These are phyloP conservation scores for Cryptosporidium andersoni DNA, from an alignment of 169 alveolate species.

Conservation along the genomic window DNA sequence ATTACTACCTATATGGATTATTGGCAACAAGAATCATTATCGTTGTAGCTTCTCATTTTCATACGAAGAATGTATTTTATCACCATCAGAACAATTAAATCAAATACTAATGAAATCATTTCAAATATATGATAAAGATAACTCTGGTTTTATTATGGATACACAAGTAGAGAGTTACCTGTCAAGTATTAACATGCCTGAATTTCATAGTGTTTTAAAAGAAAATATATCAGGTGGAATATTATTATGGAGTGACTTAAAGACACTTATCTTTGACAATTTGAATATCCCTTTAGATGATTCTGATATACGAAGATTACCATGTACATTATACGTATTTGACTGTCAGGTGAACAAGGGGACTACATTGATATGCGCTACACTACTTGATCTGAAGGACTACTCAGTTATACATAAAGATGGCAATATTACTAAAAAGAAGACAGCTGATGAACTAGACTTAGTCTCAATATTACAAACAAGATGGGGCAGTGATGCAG, in stretches of 20 bases:
- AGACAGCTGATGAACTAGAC: constrained; percentile 31
- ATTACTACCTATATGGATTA: constrained; percentile 81
- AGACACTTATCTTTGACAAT: constrained; percentile 1
- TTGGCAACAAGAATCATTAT: constrained; percentile 81
- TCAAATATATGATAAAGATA: constrained; percentile 58
- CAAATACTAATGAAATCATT: constrained; percentile 41
- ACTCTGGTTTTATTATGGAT: constrained; percentile 48
- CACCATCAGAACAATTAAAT: constrained; percentile 35
- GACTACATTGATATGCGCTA: constrained; percentile 5
- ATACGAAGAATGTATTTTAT: constrained; percentile 27
- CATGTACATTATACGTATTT: constrained; percentile 42
- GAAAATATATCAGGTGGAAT: constrained; percentile 23
- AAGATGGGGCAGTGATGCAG: constrained; percentile 49
- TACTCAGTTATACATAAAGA: neutral
- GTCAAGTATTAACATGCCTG: constrained; percentile 14
- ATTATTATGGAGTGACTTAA: constrained; percentile 59
- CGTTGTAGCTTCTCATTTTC: constrained; percentile 41
- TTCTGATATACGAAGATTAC: neutral
- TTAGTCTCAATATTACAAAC: constrained; percentile 35
- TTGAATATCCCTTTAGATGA: constrained; percentile 11
- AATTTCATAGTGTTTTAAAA: constrained; percentile 1
- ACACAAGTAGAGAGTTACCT: constrained; percentile 31
- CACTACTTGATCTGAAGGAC: constrained; percentile 31
- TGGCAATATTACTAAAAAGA: neutral
- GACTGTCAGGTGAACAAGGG: constrained; percentile 22